A percentile compares a stretch with the other conserved stretches of the same genome.
Conservation (phyloP, 78 protist species). For the Speleostelium caveatum region DNA sequence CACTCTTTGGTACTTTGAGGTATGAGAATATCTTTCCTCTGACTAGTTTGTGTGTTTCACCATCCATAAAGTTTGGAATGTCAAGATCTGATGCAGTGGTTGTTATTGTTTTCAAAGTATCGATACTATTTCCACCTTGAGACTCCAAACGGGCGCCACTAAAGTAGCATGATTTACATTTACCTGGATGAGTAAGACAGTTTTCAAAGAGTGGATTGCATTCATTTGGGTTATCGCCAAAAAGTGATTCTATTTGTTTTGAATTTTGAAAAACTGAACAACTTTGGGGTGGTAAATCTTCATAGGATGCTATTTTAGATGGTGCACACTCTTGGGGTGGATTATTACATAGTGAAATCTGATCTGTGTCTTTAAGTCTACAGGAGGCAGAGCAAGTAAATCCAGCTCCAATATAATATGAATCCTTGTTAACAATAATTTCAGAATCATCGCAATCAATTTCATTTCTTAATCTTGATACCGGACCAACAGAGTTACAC, state of each 20-base stretch:
- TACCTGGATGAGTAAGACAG: not conserved
- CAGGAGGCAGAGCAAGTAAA: not conserved
- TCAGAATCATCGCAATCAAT: not conserved
- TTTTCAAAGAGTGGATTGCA: no score
- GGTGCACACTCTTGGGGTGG: not conserved
- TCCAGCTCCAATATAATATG: not conserved
- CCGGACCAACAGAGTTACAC: not conserved
- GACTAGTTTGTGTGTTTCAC: not conserved
- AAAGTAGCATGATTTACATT: not conserved
- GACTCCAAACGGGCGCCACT: not conserved
- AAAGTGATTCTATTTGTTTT: not conserved
- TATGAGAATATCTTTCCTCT: not conserved
- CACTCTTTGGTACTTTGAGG: not conserved
- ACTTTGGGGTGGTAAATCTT: no score
- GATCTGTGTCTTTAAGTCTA: not conserved
- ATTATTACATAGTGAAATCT: not conserved
- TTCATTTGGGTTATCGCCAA: not conserved
- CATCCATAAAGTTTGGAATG: not conserved
- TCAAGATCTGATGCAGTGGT: not conserved
- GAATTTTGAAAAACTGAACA: no score
- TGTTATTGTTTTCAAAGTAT: no score
- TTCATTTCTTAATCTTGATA: not conserved
- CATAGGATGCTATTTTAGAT: no score
- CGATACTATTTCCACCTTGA: not conserved
- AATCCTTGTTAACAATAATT: not conserved